Percentiles rank a stretch among this genome's conserved stretches.
These are phyloP conservation scores for Endocalyx cinctus DNA, from an alignment of 2,329 filamentous ascomycete genomes.

Conservation along the genomic window DNA sequence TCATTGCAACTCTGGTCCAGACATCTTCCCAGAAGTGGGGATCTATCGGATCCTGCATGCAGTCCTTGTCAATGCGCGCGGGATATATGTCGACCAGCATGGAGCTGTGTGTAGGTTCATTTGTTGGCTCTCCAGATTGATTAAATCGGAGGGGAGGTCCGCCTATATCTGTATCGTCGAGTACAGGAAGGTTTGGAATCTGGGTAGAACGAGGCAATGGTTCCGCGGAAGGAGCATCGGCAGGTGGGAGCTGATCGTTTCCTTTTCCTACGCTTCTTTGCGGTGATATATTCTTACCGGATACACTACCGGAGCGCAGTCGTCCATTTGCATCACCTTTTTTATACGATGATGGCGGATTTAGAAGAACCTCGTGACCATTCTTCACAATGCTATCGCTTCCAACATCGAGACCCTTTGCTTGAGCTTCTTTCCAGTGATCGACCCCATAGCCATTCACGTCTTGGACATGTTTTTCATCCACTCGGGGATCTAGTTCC, in stretches of 20 bases:
- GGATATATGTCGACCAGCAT: conserved; percentile 64
- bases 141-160: conserved; percentile 61
- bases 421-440: conserved; percentile 63
- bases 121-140: conserved; percentile 43
- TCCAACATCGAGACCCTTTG: conserved; percentile 55
- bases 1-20: conserved; percentile 82
- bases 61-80: conserved; percentile 77
- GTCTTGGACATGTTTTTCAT: conserved; percentile 64
- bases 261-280: conserved; percentile 28
- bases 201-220: conserved; percentile 65
- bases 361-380: conserved; percentile 67
- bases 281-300: conserved; percentile 28
- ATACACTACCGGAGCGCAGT: conserved; percentile 1
- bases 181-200: conserved; percentile 62
- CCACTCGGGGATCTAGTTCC: conserved; percentile 49
- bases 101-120: conserved; percentile 44
- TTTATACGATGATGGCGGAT: conserved; percentile 19
- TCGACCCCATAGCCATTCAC: conserved; percentile 75
- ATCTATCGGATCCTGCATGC: conserved; percentile 87
- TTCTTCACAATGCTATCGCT: conserved; percentile 68
- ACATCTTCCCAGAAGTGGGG: conserved; percentile 79
- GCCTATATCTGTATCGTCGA: conserved; percentile 79
- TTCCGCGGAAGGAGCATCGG: conserved; percentile 58
- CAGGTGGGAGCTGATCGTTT: conserved; percentile 53
- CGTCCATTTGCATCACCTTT: neutral